phyloP scores from a whole-genome alignment of 2,329 filamentous ascomycete genomes.

The Rutstroemia sp. region DNA sequence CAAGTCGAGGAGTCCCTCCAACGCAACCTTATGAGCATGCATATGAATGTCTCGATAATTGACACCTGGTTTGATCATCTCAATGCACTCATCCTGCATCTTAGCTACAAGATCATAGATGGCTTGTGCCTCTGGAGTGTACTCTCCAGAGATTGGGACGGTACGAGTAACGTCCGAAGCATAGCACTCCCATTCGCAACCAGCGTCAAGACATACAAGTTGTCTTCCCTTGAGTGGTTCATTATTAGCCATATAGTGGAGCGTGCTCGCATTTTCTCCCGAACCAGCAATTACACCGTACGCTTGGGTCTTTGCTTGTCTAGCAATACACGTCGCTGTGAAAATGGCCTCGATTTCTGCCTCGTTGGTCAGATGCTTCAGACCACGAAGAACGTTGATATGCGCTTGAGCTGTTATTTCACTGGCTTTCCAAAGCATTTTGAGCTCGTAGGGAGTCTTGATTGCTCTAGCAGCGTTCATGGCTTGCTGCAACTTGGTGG shows the following conservation, averaged over 20 bases:
- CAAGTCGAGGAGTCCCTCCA: conserved; percentile 60
- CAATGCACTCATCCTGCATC: conserved; percentile 75
- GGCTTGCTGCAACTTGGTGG: conserved; percentile 51
- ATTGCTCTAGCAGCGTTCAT: conserved; percentile 75
- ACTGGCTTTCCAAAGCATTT: conserved; percentile 74
- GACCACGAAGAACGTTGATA: conserved; percentile 57
- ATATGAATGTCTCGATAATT: conserved; percentile 66
- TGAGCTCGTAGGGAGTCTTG: conserved; percentile 82
- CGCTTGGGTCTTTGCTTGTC: conserved; percentile 68
- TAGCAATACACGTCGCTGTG: conserved; percentile 60
- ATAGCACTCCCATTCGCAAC: conserved; percentile 78
- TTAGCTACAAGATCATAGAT: conserved; percentile 72
- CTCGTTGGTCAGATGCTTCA: conserved; percentile 64
- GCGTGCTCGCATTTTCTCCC: conserved; percentile 71
- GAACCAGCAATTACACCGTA: conserved; percentile 86
- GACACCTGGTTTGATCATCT: conserved; percentile 59
- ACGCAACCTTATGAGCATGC: conserved; percentile 64
- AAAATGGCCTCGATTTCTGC: conserved; percentile 78
- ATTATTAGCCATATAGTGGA: conserved; percentile 84
- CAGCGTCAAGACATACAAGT: conserved; percentile 78
- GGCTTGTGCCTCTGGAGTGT: conserved; percentile 58
- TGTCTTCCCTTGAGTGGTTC: conserved; percentile 61
- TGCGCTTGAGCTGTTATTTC: conserved; percentile 73
- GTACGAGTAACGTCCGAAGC: conserved; percentile 87
- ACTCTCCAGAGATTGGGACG: conserved; percentile 67